Percentiles rank a stretch among this genome's conserved stretches.
phyloP scores from a whole-genome alignment of 169 alveolate genomes.

The Theileria equi region DNA sequence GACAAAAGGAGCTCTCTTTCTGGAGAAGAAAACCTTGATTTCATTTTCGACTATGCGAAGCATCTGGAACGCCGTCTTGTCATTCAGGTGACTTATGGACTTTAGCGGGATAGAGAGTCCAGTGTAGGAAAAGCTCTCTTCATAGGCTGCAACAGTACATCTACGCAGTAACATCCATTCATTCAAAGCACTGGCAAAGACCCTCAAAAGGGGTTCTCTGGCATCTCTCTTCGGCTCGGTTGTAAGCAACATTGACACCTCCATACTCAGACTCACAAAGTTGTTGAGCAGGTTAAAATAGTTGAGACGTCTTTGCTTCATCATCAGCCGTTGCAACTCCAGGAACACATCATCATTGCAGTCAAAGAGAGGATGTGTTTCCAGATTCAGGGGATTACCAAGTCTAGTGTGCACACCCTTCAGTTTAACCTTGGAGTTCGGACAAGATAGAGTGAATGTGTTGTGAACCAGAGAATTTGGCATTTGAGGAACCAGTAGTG shows the following conservation, averaged over 20 bases:
- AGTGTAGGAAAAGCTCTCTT: slow-evolving; percentile 73
- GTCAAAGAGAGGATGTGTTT: slow-evolving; percentile 69
- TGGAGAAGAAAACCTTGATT: slow-evolving; percentile 78
- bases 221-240: slow-evolving; percentile 72
- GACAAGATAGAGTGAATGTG: slow-evolving; percentile 44
- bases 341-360: slow-evolving; percentile 61
- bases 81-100: slow-evolving; percentile 22
- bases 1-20: slow-evolving; percentile 84
- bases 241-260: slow-evolving; percentile 66
- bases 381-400: slow-evolving; percentile 73
- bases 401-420: slow-evolving; percentile 74
- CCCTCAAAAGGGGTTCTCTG: slow-evolving; percentile 55
- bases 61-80: slow-evolving; percentile 67
- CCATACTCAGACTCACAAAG: slow-evolving; percentile 71
- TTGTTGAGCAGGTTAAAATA: slow-evolving; percentile 81
- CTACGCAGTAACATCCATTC: slow-evolving; percentile 81
- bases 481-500: slow-evolving; percentile 36
- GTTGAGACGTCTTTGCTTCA: slow-evolving; percentile 85
- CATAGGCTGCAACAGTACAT: slow-evolving; percentile 77
- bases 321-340: slow-evolving; percentile 78
- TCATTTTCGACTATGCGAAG: slow-evolving; percentile 78
- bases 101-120: slow-evolving; percentile 79
- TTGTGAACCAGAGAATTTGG: slow-evolving; percentile 54
- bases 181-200: slow-evolving; percentile 68
- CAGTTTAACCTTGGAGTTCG: slow-evolving; percentile 69